Conservation (phyloP, 176 grass and related monocot species). For the Paspalum vaginatum region DNA sequence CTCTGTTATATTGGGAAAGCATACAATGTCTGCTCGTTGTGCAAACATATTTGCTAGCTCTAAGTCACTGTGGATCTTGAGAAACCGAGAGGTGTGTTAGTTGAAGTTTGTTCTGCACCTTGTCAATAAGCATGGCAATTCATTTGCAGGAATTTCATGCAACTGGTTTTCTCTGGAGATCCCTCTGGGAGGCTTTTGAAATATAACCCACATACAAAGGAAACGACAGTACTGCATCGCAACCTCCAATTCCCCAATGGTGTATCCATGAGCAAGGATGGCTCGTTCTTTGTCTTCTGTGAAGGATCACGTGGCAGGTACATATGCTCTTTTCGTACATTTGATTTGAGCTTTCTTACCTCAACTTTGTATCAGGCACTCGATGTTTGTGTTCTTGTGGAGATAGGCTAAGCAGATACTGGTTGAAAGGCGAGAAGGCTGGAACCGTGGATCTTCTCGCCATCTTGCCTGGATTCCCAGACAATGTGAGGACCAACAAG, state of each 20-base stretch:
- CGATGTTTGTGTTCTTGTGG: neutral
- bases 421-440: slow-evolving; percentile 90
- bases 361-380: neutral
- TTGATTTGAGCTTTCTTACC: neutral
- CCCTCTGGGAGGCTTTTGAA: slow-evolving; percentile 90
- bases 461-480: slow-evolving; percentile 86
- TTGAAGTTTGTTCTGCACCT: neutral
- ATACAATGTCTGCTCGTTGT: neutral
- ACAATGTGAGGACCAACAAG: slow-evolving; percentile 83
- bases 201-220: slow-evolving; percentile 68
- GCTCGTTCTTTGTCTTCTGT: slow-evolving; percentile 86
- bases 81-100: neutral
- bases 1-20: neutral
- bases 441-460: slow-evolving; percentile 74
- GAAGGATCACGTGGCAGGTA: slow-evolving; percentile 83
- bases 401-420: slow-evolving; percentile 79
- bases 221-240: slow-evolving; percentile 75
- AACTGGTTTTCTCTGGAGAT: slow-evolving; percentile 78
- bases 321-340: slow-evolving; percentile 5
- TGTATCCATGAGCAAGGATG: slow-evolving; percentile 86
- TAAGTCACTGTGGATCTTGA: neutral
- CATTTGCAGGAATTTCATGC: slow-evolving; percentile 80
- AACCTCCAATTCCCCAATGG: slow-evolving; percentile 91
- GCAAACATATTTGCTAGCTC: neutral
- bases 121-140: neutral